A percentile compares a stretch with the other conserved stretches of the same genome.
These are phyloP conservation scores for Mycena olivaceomarginata DNA, from an alignment of 768 basidiomycete species.

Conservation along the genomic window DNA sequence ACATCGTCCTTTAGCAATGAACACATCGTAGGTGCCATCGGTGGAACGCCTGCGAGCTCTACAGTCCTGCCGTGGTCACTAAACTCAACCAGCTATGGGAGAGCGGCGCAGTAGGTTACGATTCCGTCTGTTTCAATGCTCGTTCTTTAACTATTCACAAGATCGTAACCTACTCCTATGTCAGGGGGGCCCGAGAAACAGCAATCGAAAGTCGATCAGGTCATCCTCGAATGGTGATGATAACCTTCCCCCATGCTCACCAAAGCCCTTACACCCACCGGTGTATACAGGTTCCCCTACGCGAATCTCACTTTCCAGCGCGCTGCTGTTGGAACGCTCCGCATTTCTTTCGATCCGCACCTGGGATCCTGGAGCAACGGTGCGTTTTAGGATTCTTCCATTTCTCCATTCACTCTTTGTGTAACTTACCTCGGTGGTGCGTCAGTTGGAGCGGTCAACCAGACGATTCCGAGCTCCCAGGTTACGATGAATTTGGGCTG, in stretches of 20 bases:
- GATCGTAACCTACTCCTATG: slow-evolving; percentile 36
- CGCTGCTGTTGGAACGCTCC: slow-evolving; percentile 26
- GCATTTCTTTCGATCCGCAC: slow-evolving; percentile 39
- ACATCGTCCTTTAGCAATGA: slow-evolving; percentile 1
- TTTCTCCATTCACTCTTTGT: not conserved
- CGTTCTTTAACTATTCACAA: not conserved
- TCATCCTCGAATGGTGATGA: slow-evolving; percentile 37
- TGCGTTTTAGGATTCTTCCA: not conserved
- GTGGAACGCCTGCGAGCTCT: not conserved
- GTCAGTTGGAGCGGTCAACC: slow-evolving; percentile 41
- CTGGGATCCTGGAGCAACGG: slow-evolving; percentile 44
- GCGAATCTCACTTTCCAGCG: slow-evolving; percentile 39
- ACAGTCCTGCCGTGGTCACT: slow-evolving; percentile 19
- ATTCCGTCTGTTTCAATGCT: not conserved
- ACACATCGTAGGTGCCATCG: not conserved
- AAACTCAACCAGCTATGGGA: slow-evolving; percentile 24
- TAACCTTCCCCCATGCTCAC: no score
- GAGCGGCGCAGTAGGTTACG: not conserved
- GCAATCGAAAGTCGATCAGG: slow-evolving; percentile 42
- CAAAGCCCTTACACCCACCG: no score
- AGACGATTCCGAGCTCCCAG: not conserved
- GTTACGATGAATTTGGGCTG: slow-evolving; percentile 47
- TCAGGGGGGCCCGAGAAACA: slow-evolving; percentile 38
- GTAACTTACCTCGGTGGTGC: not conserved
- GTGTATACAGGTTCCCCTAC: slow-evolving; percentile 27